phyloP scores from a whole-genome alignment of 2,329 filamentous ascomycete genomes.

The Colletotrichum liriopes region DNA sequence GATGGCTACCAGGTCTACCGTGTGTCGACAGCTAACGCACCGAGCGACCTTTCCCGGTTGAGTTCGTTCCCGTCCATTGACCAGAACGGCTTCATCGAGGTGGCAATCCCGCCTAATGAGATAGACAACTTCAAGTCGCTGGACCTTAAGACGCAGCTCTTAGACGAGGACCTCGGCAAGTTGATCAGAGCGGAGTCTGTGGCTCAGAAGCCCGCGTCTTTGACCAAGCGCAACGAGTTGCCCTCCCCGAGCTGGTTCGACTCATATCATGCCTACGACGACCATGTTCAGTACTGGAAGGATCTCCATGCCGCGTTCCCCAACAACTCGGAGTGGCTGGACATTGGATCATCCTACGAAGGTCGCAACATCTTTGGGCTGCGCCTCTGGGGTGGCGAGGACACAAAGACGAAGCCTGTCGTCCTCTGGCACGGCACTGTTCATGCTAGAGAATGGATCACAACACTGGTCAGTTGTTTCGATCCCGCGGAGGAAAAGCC shows the following conservation, averaged over 20 bases:
- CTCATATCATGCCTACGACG: slow-evolving; percentile 67
- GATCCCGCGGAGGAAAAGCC: no score
- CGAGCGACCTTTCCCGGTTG: slow-evolving; percentile 44
- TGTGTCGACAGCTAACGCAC: slow-evolving; percentile 43
- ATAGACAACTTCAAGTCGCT: slow-evolving; percentile 49
- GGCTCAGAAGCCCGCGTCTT: slow-evolving; percentile 42
- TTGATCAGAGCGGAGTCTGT: slow-evolving; percentile 50
- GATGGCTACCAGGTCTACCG: slow-evolving; percentile 54
- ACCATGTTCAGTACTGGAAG: slow-evolving; percentile 65
- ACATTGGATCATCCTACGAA: slow-evolving; percentile 60
- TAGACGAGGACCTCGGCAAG: slow-evolving; percentile 49
- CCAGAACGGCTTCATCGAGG: slow-evolving; percentile 49
- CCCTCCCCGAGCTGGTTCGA: slow-evolving; percentile 65
- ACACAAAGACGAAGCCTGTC: slow-evolving; percentile 60
- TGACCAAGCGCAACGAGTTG: slow-evolving; percentile 48
- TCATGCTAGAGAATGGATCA: slow-evolving; percentile 70
- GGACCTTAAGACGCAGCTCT: slow-evolving; percentile 46
- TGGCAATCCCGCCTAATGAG: slow-evolving; percentile 51
- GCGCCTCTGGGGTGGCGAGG: slow-evolving; percentile 63
- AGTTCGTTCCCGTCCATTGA: slow-evolving; percentile 46
- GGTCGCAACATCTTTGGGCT: slow-evolving; percentile 71
- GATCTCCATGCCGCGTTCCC: slow-evolving; percentile 63
- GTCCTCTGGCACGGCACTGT: slow-evolving; percentile 67
- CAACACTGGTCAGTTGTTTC: slow-evolving; percentile 66
- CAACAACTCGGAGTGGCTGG: slow-evolving; percentile 62